Percentiles rank a stretch among this genome's conserved stretches.
Conservation (phyloP, 441 rosid genomes). For the Syzygium syzygioides region DNA sequence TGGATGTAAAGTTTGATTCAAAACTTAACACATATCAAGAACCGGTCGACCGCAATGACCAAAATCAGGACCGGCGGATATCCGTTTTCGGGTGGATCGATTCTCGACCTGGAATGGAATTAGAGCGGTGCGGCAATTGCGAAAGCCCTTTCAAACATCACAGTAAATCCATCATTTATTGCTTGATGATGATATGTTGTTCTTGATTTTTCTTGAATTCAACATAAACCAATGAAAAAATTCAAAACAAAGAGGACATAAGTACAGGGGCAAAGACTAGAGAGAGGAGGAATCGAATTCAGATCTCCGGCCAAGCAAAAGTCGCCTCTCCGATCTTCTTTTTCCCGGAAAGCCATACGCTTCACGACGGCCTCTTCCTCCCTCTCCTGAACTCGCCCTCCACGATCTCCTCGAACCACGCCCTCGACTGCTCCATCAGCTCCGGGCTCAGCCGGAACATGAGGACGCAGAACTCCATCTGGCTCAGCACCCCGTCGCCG, state of each 20-base stretch:
- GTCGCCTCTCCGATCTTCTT: neutral
- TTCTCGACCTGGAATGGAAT: neutral
- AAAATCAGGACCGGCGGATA: neutral
- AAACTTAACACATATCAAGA: neutral
- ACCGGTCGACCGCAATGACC: neutral
- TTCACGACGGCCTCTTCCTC: neutral
- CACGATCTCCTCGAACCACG: conserved; percentile 37
- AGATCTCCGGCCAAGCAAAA: neutral
- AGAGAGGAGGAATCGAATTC: neutral
- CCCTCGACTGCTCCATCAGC: conserved; percentile 50
- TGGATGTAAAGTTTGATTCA: neutral
- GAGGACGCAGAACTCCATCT: conserved; percentile 59
- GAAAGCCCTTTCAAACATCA: neutral
- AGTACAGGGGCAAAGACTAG: neutral
- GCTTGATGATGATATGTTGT: neutral
- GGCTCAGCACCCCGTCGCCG: conserved; percentile 47
- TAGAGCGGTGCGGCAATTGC: neutral
- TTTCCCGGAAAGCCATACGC: neutral
- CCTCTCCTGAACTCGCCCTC: conserved; percentile 11
- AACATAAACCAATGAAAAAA: neutral
- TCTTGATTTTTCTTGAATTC: neutral
- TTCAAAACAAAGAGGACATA: neutral
- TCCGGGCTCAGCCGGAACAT: conserved; percentile 68
- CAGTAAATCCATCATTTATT: neutral
- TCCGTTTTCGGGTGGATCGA: neutral